These are phyloP conservation scores for Acanthamoeba healyi DNA, from an alignment of 208 protist genomes.

Conservation along the genomic window DNA sequence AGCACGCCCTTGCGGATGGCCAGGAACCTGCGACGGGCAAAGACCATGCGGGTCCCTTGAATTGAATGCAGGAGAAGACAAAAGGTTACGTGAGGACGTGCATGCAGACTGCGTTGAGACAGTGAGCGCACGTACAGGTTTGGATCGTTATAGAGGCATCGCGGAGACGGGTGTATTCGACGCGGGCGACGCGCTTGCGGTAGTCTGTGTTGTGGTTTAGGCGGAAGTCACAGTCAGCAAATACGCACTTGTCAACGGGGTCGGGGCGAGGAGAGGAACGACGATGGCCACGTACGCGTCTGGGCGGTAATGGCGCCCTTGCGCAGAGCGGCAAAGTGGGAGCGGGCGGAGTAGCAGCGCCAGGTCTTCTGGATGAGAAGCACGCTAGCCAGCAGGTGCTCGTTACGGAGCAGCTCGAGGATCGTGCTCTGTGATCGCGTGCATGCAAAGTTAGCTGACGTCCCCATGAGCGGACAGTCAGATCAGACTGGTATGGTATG, in stretches of 20 bases:
- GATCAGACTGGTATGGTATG: neutral
- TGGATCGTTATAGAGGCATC: slow-evolving; percentile 69
- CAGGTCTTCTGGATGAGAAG: slow-evolving; percentile 64
- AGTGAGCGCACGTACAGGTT: neutral
- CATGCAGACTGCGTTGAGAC: neutral
- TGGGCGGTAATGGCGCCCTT: slow-evolving; percentile 35
- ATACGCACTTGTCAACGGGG: too few species aligned
- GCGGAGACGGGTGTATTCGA: slow-evolving; percentile 12
- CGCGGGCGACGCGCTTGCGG: neutral
- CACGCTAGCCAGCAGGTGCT: slow-evolving; percentile 55
- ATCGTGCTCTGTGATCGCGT: slow-evolving; percentile 59
- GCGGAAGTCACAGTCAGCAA: neutral
- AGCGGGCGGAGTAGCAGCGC: slow-evolving; percentile 36
- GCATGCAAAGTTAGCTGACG: neutral
- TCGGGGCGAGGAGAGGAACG: too few species aligned
- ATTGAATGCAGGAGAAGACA: too few species aligned
- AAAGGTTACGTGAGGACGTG: neutral
- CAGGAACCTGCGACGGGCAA: slow-evolving; percentile 23
- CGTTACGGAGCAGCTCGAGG: slow-evolving; percentile 64
- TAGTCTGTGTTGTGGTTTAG: neutral
- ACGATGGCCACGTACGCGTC: slow-evolving; percentile 17
- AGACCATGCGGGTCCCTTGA: slow-evolving; percentile 69
- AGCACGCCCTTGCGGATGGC: slow-evolving; percentile 31
- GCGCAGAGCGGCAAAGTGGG: slow-evolving; percentile 29
- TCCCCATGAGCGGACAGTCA: neutral